Evolutionary conservation across 768 basidiomycete species (phyloP).

Genomic region (Mrakia gelida): DNA sequence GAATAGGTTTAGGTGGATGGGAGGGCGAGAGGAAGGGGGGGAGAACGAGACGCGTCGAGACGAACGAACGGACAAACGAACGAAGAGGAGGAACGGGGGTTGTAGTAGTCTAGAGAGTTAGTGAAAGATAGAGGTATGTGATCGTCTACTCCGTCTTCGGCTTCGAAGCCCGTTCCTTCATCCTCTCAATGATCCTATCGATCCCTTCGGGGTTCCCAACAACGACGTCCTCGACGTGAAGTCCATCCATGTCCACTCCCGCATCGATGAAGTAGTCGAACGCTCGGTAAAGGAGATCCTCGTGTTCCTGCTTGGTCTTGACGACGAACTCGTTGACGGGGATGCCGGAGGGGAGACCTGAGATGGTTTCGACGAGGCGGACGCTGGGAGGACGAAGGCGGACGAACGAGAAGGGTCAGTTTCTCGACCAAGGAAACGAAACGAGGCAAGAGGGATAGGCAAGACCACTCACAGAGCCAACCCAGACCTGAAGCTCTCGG

Average conservation of each 20-base stretch:
- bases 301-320: conserved; percentile 31
- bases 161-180: background rate
- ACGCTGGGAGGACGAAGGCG: conserved; percentile 11
- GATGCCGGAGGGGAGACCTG: conserved; percentile 5
- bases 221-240: conserved; percentile 32
- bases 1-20: too few relatives aligned
- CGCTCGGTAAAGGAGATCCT: conserved; percentile 25
- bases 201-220: conserved; percentile 27
- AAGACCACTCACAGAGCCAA: conserved; percentile 22
- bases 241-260: conserved; percentile 30
- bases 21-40: too few relatives aligned
- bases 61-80: too few relatives aligned
- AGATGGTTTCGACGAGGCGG: conserved; percentile 29
- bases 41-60: too few relatives aligned
- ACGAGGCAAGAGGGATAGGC: background rate
- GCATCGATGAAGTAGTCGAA: conserved; percentile 33
- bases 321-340: conserved; percentile 19
- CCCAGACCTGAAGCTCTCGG: conserved; percentile 26
- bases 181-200: conserved; percentile 27
- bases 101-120: too few relatives aligned
- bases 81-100: too few relatives aligned
- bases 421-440: background rate
- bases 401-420: background rate
- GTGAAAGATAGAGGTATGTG: too few relatives aligned
- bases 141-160: too few relatives aligned